Percentiles rank a stretch among this genome's conserved stretches.
These are phyloP conservation scores for Fonsecaea pedrosoi DNA, from an alignment of 2,329 filamentous ascomycete genomes.

Conservation along the genomic window DNA sequence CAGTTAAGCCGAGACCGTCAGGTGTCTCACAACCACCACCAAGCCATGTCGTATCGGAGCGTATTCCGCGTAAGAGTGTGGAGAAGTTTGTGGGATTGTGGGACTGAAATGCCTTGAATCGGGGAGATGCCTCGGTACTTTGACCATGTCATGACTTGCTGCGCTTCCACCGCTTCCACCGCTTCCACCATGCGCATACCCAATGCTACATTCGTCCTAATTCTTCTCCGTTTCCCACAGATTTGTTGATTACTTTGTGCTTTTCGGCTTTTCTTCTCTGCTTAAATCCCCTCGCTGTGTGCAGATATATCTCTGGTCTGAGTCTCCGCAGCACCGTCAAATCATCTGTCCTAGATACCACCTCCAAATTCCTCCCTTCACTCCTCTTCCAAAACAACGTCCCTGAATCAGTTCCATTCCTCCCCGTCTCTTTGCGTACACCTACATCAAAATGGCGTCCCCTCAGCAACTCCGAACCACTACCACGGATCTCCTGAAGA, in stretches of 20 bases:
- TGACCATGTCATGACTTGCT: not conserved
- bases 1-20: not conserved
- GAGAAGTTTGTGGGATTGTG: slow-evolving; percentile 12
- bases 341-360: not conserved
- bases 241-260: slow-evolving; percentile 25
- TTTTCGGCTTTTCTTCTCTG: slow-evolving; percentile 3
- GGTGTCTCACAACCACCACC: not conserved
- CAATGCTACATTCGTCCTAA: slow-evolving; percentile 1
- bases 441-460: slow-evolving; percentile 37
- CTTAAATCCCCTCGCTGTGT: not conserved
- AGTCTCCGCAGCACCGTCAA: not conserved
- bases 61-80: slow-evolving; percentile 3
- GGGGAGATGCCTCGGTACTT: slow-evolving; percentile 32
- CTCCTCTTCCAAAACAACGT: slow-evolving; percentile 2
- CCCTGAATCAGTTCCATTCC: slow-evolving; percentile 2
- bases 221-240: slow-evolving; percentile 6
- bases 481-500: slow-evolving; percentile 94
- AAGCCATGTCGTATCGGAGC: not conserved
- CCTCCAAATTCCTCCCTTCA: not conserved
- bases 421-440: slow-evolving; percentile 1
- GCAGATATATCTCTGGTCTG: slow-evolving; percentile 2
- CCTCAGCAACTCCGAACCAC: slow-evolving; percentile 88
- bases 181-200: not conserved
- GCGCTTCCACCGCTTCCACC: slow-evolving; percentile 6
- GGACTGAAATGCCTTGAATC: not conserved